These are phyloP conservation scores for Coniochaeta prunicola DNA, from an alignment of 2,329 filamentous ascomycete species.

Conservation along the genomic window DNA sequence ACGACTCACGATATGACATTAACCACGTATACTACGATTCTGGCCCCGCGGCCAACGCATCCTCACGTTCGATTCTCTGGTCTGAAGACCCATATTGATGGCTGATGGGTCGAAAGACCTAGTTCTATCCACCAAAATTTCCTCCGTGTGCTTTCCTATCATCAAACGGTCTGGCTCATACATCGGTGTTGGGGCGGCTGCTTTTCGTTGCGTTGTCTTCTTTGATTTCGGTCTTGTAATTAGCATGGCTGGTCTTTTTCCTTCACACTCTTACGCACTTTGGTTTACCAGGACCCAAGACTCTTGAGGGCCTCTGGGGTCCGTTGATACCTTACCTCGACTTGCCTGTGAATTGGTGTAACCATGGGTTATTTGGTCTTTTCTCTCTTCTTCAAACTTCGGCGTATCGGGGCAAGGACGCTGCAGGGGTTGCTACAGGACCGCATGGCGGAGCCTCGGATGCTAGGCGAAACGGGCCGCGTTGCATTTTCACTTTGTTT, in stretches of 20 bases:
- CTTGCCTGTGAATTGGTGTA: not conserved
- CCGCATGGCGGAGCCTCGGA: conserved; percentile 1
- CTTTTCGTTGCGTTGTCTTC: not conserved
- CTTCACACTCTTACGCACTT: not conserved
- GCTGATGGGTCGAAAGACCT: not conserved
- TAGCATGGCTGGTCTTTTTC: not conserved
- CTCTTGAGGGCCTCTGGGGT: not conserved
- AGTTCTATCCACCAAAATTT: not conserved
- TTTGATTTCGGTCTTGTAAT: not conserved
- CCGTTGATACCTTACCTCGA: not conserved
- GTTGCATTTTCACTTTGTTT: not conserved
- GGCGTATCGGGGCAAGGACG: not conserved
- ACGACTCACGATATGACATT: conserved; percentile 1
- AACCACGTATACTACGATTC: not conserved
- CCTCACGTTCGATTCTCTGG: not conserved
- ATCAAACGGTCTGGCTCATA: not conserved
- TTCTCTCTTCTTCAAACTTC: not conserved
- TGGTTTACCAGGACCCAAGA: not conserved
- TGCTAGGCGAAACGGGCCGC: not conserved
- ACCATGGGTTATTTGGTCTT: not conserved
- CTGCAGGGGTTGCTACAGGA: not conserved
- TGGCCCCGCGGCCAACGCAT: not conserved
- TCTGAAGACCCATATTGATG: not conserved
- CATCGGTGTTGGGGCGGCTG: not conserved
- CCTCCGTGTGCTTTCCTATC: not conserved